phyloP scores from a whole-genome alignment of 2,329 filamentous ascomycete species.

The Macroventuria anomochaeta region DNA sequence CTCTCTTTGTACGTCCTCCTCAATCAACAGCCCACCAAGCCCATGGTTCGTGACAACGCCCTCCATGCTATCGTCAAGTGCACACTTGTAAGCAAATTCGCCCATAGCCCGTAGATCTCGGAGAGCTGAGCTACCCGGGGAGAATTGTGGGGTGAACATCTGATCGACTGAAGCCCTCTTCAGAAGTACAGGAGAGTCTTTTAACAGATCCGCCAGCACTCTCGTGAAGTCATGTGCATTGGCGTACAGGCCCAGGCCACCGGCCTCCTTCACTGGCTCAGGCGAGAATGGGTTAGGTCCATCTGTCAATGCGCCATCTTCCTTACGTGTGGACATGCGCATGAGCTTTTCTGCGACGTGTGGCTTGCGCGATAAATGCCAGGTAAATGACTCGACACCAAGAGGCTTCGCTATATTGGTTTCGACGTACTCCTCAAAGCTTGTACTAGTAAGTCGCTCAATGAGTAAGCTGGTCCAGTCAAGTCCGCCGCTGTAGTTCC shows the following conservation, averaged over 20 bases:
- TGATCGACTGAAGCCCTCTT: not conserved
- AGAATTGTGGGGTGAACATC: not conserved
- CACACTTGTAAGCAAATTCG: constrained; percentile 1
- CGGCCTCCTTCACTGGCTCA: constrained; percentile 22
- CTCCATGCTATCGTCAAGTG: constrained; percentile 20
- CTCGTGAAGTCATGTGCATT: constrained; percentile 32
- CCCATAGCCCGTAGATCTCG: constrained; percentile 16
- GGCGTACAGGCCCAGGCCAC: constrained; percentile 31
- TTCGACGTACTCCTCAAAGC: constrained; percentile 38
- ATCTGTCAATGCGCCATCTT: constrained; percentile 26
- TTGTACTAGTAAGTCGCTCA: constrained; percentile 48
- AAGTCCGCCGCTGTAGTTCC: constrained; percentile 56
- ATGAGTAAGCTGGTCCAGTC: constrained; percentile 59
- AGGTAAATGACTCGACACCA: constrained; percentile 45
- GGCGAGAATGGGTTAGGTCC: constrained; percentile 19
- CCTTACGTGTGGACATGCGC: constrained; percentile 22
- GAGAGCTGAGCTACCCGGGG: not conserved
- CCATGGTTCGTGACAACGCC: constrained; percentile 24
- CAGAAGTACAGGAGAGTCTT: not conserved
- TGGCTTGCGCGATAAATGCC: constrained; percentile 25
- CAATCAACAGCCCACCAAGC: constrained; percentile 19
- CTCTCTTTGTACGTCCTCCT: not conserved
- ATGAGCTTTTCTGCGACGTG: constrained; percentile 26
- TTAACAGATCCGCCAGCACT: constrained; percentile 26
- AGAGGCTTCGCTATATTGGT: not conserved